Evolutionary conservation across 108 stramenopile genomes (phyloP), one percentile per base, ranked within the genome.

Genomic region (Fistulifera solaris): DNA sequence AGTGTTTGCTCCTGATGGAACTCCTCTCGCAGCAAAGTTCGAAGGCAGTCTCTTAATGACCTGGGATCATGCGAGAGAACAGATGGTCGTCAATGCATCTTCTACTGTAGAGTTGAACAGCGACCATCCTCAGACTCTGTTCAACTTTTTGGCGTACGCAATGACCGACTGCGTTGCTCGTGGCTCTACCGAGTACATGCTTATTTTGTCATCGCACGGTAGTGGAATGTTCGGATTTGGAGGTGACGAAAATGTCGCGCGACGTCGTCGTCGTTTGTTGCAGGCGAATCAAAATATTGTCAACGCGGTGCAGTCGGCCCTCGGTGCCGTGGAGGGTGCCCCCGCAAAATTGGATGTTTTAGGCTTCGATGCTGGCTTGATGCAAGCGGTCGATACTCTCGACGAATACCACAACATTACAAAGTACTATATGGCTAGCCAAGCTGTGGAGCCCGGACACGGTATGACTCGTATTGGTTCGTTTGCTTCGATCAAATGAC

Each of bases 351-450:
- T 68, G 27, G 62, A 68, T 40, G 61, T 68, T 13, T 2, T 68
- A 39, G 67, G 67, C 1, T 68, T 68, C 26, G 67, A 68, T 57
- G 61, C 67, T 8, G 62, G 67, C 39, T 22, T 58, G 14, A 68
- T 68, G 67, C 28, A 35, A 27, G 54, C 52, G 12, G 25, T 62
- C 21, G 27, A 51, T 21, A 12, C 15, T n/a, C 24, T 51, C n/a
- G 22, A n/a, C 22, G 44, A 11, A 26, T 26, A n/a, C 18, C 45
- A 5, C 2, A 8, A 24, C 4, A 27, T 26, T 52, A 19, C 26
- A 8, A 19, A 18, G 19, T 22, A 48, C 26, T 58, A 24, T 44
- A 47, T 22, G 21, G 12, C 17, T 6, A 21, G 19, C 26, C 19
- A 21, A 51, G 47, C 40, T 7, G 62, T 54, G 28, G 62, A 63